Evolutionary conservation across 441 rosid genomes (phyloP), one percentile per base, ranked within the genome.

Genomic region (Omphalea diandra): DNA sequence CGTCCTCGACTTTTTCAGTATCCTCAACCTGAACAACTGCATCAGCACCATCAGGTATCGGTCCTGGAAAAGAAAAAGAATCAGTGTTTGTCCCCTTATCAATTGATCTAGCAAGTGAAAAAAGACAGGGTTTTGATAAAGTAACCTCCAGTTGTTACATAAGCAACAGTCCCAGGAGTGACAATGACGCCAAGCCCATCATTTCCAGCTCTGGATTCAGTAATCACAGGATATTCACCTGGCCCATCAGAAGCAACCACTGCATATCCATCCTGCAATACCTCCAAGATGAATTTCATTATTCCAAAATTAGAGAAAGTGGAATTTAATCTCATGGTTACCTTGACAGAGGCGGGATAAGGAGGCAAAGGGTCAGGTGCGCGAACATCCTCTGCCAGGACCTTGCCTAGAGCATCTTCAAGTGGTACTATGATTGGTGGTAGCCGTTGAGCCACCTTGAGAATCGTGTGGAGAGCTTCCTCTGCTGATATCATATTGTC

Each of bases 11-110:
- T 70, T 77, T 77, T 81, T 85, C 77, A 63, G 97, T 89, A 79
- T 93, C 88, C 85, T 95, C 99, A 65, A 95, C 97, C 85, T 95
- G 99, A 79, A 93, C 88, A 76, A 95, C 98, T 61, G 96, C 95
- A 83, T 93, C 97, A 26, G 99, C 98, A 59, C 98, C 97, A 83
- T 95, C 91, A 17, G 98, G 98, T 63, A 93, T 90, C 26, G 95
- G 98, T 72, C 99, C 99, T 93, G 74, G 17, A 36, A 20, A 68
- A 60, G 41, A 46, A 54, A 29, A 7, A n/a, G n/a, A n/a, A n/a
- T n/a, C n/a, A n/a, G n/a, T n/a, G n/a, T n/a, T n/a, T n/a, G n/a
- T n/a, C n/a, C n/a, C n/a, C 24, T 43, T 15, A 14, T 63, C 53
- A 63, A 58, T 7, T 32, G 24, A 58, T 33, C n/a, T n/a, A n/a